Percentiles rank a stretch among this genome's conserved stretches.
Conservation (phyloP, 2,329 filamentous ascomycete species). For the Apiospora marii region DNA sequence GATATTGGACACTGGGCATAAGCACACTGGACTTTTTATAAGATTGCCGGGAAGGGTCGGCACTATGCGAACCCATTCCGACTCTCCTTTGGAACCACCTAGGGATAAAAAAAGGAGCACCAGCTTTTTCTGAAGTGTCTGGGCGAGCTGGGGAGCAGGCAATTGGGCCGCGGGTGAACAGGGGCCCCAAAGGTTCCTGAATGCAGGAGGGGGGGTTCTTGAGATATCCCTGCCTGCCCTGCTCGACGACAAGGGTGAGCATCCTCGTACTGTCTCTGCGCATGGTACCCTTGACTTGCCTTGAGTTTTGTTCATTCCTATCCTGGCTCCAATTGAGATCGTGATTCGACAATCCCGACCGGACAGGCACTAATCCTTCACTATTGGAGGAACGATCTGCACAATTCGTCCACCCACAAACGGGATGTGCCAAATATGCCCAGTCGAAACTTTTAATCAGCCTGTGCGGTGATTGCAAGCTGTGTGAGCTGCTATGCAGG, state of each 20-base stretch:
- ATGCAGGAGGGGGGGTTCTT: not conserved
- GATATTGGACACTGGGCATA: not conserved
- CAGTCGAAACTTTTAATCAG: conserved; percentile 1
- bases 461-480: not conserved
- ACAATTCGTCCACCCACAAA: conserved; percentile 20
- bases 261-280: not conserved
- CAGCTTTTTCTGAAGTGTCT: not conserved
- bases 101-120: not conserved
- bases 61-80: conserved; percentile 14
- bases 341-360: conserved; percentile 13
- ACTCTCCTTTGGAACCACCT: not conserved
- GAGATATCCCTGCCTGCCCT: not conserved
- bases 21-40: not conserved
- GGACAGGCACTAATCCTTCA: not conserved
- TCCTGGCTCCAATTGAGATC: conserved; percentile 10
- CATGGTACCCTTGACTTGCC: conserved; percentile 2
- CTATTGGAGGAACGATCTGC: conserved; percentile 18
- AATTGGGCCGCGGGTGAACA: conserved; percentile 2
- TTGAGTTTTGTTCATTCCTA: not conserved
- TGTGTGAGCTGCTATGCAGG: not conserved
- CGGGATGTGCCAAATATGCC: conserved; percentile 9
- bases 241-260: not conserved
- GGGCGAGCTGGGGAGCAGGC: not conserved
- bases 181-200: not conserved
- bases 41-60: conserved; percentile 16